phyloP scores from a whole-genome alignment of 805 yeast genomes.

The Candida verbasci region DNA sequence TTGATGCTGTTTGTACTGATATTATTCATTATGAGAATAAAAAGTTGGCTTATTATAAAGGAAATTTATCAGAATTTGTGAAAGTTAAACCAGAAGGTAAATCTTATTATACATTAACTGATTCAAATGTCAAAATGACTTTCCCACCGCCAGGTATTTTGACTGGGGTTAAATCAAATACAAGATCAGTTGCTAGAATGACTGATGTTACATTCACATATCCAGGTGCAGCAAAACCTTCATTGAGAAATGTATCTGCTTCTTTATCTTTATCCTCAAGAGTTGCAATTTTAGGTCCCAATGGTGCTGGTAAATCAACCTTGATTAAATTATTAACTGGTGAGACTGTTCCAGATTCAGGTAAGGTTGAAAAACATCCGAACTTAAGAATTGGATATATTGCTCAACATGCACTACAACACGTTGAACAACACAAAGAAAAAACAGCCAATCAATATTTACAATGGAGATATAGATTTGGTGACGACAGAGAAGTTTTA shows the following conservation, averaged over 20 bases:
- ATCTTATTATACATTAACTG: slow-evolving; percentile 90
- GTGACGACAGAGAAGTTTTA: slow-evolving; percentile 96
- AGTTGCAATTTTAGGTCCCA: slow-evolving; percentile 95
- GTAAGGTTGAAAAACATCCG: slow-evolving; percentile 96
- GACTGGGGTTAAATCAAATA: slow-evolving; percentile 93
- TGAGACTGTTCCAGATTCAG: slow-evolving; percentile 79
- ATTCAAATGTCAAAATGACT: slow-evolving; percentile 90
- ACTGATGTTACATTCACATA: slow-evolving; percentile 79
- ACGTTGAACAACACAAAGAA: slow-evolving; percentile 95
- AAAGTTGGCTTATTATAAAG: slow-evolving; percentile 92
- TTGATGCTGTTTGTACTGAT: slow-evolving; percentile 94
- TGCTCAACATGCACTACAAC: slow-evolving; percentile 98
- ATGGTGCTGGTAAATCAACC: slow-evolving; percentile 99
- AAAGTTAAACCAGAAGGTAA: slow-evolving; percentile 93
- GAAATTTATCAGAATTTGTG: slow-evolving; percentile 90
- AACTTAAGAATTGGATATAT: slow-evolving; percentile 96
- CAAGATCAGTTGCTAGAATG: slow-evolving; percentile 91
- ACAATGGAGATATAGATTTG: slow-evolving; percentile 97
- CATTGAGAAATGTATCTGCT: slow-evolving; percentile 74
- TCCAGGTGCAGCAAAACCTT: slow-evolving; percentile 86
- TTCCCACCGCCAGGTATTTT: slow-evolving; percentile 98
- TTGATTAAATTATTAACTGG: slow-evolving; percentile 90
- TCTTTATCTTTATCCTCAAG: slow-evolving; percentile 94
- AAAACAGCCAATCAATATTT: slow-evolving; percentile 96
- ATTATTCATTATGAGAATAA: slow-evolving; percentile 95